Base-by-base conservation (phyloP, 2,329 filamentous ascomycete genomes). In the Hymenoscyphus occultus region DNA sequence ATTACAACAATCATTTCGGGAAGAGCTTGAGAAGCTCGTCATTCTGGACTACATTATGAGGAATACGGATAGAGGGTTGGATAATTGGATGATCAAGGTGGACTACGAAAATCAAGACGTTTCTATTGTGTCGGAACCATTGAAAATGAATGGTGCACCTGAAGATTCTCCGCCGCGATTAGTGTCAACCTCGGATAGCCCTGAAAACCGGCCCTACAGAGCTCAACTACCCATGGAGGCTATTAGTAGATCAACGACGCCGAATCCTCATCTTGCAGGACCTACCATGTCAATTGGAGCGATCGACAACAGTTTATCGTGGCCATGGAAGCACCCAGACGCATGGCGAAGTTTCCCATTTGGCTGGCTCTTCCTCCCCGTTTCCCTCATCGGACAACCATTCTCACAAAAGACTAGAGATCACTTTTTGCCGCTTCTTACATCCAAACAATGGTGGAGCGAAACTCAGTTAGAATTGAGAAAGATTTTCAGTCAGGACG, bases 81-180 rank as follows among this genome's bases (percentile, higher is more conserved):
- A 99, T 76, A 99, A 99, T 73, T 99, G 95, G 95, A 99, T 99
- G 95, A 93, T 99, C 75, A 95, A 92, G 77, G 91, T 99, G 39
- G 93, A 99, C 77, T 92, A 88, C 83, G 86, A 92, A 71, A 88
- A 85, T 2, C 87, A 95, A 73, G 86, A 90, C 72, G 94, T 95
- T 13, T 92, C 90, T 7, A 92, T 99, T 69, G 89, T 90, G 16
- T 92, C 92, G 0, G 93, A 97, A 66, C 92, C 93, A 12, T 80
- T 85, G 56, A 84, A 85, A 35, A 77, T 96, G 82, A 91, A 82
- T 80, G 83, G 82, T 63, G 31, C n/a, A 39, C 13, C 16, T 28
- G 85, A 88, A 61, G 78, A 81, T 39, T 77, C 81, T 68, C 81
- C 84, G n/a, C 83, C 87, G 42, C 67, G 73, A n/a, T 48, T 77